Evolutionary conservation across 164 flowering plant species (phyloP).

Genomic region (Akebia trifoliata): DNA sequence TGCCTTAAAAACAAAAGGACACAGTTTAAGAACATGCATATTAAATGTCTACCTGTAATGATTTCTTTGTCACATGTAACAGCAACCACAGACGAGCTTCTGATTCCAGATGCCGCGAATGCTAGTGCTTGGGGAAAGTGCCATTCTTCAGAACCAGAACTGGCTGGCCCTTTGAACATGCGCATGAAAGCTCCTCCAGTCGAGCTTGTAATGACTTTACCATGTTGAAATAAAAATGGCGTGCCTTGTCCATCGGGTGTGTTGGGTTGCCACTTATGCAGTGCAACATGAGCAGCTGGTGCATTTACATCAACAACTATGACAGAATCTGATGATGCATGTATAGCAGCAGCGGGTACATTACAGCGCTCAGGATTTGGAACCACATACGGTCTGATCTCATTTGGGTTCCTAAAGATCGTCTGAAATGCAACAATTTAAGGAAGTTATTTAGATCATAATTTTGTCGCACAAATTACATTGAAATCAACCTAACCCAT

Average conservation of each 20-base stretch:
- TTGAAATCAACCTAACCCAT: no score
- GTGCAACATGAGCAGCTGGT: conserved; percentile 91
- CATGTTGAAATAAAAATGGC: conserved; percentile 94
- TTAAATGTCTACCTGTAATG: conserved; percentile 58
- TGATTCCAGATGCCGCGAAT: conserved; percentile 76
- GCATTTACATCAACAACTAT: conserved; percentile 76
- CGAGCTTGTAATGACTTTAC: conserved; percentile 53
- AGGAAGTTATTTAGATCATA: not conserved
- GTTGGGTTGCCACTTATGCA: conserved; percentile 97
- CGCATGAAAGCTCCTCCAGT: conserved; percentile 78
- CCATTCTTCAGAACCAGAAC: conserved; percentile 61
- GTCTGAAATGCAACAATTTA: conserved; percentile 46
- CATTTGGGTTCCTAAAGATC: conserved; percentile 87
- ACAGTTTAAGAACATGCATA: not conserved
- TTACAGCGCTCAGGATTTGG: conserved; percentile 90
- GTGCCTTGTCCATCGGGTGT: conserved; percentile 95
- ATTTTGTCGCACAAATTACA: no score
- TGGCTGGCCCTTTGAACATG: conserved; percentile 75
- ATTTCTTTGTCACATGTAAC: conserved; percentile 80
- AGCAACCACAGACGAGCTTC: conserved; percentile 73
- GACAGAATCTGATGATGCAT: conserved; percentile 76
- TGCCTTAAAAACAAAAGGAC: no score
- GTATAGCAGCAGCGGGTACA: conserved; percentile 87
- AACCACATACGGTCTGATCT: conserved; percentile 65
- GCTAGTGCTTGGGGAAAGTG: conserved; percentile 88